Percentiles rank a stretch among this genome's conserved stretches.
phyloP scores from a whole-genome alignment of 768 basidiomycete genomes.

The Dioszegia aurantiaca region DNA sequence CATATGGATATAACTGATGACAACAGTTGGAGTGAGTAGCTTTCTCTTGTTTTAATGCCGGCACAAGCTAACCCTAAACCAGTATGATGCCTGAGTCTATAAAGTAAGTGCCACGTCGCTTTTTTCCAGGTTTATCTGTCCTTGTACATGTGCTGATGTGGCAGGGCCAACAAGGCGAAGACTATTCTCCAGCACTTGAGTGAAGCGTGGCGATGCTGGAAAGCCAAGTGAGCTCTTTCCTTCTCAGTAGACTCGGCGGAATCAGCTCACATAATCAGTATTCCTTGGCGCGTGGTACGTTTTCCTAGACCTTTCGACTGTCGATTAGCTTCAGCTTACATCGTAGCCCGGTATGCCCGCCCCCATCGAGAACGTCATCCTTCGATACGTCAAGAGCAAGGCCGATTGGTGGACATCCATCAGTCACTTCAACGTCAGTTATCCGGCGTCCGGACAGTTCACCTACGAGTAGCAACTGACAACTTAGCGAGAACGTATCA shows the following conservation, averaged over 20 bases:
- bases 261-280: constrained; percentile 45
- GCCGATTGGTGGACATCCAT: constrained; percentile 99
- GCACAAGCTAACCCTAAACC: too few species aligned
- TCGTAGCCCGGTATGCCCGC: constrained; percentile 79
- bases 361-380: constrained; percentile 97
- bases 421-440: constrained; percentile 76
- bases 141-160: background rate
- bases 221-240: constrained; percentile 48
- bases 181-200: constrained; percentile 97
- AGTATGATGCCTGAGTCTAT: constrained; percentile 85
- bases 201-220: constrained; percentile 90
- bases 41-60: too few species aligned
- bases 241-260: too few species aligned
- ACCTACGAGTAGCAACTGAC: background rate
- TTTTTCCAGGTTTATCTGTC: background rate
- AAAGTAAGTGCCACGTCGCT: too few species aligned
- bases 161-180: constrained; percentile 80
- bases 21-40: background rate
- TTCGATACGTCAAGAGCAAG: constrained; percentile 98
- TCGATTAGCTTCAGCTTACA: background rate
- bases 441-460: constrained; percentile 59
- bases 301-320: background rate
- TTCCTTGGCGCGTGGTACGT: constrained; percentile 86
- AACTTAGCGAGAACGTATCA: constrained; percentile 60
- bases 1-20: constrained; percentile 8